Conservation (phyloP, 2,329 filamentous ascomycete genomes). For the Onygenales sp. region DNA sequence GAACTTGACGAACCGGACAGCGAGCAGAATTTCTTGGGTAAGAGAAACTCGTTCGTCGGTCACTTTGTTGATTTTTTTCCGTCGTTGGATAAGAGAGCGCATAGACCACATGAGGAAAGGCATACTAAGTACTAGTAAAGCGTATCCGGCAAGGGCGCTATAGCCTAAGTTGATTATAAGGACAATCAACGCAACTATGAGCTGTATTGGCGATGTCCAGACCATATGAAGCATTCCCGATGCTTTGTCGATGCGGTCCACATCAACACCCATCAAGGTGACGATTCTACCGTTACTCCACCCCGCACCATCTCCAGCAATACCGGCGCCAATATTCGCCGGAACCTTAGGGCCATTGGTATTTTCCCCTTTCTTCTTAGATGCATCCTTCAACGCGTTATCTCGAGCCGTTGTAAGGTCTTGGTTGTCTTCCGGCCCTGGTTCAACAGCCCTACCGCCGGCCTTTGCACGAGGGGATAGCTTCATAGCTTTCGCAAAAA, state of each 20-base stretch:
- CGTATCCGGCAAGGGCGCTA: slow-evolving; percentile 82
- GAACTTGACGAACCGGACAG: slow-evolving; percentile 90
- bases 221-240: slow-evolving; percentile 82
- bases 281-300: slow-evolving; percentile 91
- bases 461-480: slow-evolving; percentile 82
- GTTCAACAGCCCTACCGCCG: slow-evolving; percentile 52
- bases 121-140: slow-evolving; percentile 65
- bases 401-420: slow-evolving; percentile 35
- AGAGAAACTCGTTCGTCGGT: slow-evolving; percentile 87
- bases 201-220: slow-evolving; percentile 76
- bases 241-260: slow-evolving; percentile 83
- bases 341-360: slow-evolving; percentile 27
- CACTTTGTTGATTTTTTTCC: slow-evolving; percentile 78
- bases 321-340: slow-evolving; percentile 35
- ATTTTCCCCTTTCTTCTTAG: slow-evolving; percentile 26
- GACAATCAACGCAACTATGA: slow-evolving; percentile 68
- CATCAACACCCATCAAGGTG: slow-evolving; percentile 92
- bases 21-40: slow-evolving; percentile 84
- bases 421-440: slow-evolving; percentile 31
- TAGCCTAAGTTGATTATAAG: slow-evolving; percentile 82
- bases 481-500: slow-evolving; percentile 88
- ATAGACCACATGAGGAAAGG: slow-evolving; percentile 71
- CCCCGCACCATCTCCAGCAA: slow-evolving; percentile 62
- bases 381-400: slow-evolving; percentile 25
- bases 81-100: slow-evolving; percentile 62